Conservation (phyloP, 2,329 filamentous ascomycete species). For the Pseudopyrenochaeta lycopersici region DNA sequence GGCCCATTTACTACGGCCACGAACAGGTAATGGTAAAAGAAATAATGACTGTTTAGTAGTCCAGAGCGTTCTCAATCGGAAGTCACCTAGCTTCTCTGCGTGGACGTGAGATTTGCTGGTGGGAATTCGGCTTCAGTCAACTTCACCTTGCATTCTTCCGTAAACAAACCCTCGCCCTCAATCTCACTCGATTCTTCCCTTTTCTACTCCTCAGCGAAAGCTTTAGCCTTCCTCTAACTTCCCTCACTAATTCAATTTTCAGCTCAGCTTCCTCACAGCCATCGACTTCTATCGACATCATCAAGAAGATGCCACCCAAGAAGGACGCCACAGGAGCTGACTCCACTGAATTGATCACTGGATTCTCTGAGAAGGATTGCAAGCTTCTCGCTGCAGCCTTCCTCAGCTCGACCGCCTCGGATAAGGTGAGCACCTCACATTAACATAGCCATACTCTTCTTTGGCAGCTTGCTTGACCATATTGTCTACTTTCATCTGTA, state of each 20-base stretch:
- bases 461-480: too few species aligned
- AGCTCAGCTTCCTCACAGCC: too few species aligned
- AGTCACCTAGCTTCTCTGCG: slow-evolving; percentile 10
- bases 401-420: slow-evolving; percentile 30
- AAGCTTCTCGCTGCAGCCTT: slow-evolving; percentile 44
- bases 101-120: background rate
- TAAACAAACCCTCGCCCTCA: slow-evolving; percentile 5
- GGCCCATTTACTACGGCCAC: background rate
- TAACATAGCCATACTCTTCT: too few species aligned
- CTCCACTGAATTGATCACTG: slow-evolving; percentile 14
- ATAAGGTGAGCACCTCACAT: slow-evolving; percentile 31
- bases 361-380: slow-evolving; percentile 36
- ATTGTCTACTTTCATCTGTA: background rate
- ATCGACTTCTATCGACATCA: background rate
- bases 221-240: background rate
- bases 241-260: background rate
- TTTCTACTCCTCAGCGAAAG: background rate
- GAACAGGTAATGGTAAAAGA: background rate
- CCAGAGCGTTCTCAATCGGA: background rate
- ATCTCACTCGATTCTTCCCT: background rate
- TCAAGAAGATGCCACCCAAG: slow-evolving; percentile 36
- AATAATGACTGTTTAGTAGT: background rate
- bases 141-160: slow-evolving; percentile 12
- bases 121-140: background rate
- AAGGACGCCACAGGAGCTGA: slow-evolving; percentile 17